Evolutionary conservation across 371 early-diverging fungal genomes (phyloP).

Genomic region (Rhizomucor pusillus): DNA sequence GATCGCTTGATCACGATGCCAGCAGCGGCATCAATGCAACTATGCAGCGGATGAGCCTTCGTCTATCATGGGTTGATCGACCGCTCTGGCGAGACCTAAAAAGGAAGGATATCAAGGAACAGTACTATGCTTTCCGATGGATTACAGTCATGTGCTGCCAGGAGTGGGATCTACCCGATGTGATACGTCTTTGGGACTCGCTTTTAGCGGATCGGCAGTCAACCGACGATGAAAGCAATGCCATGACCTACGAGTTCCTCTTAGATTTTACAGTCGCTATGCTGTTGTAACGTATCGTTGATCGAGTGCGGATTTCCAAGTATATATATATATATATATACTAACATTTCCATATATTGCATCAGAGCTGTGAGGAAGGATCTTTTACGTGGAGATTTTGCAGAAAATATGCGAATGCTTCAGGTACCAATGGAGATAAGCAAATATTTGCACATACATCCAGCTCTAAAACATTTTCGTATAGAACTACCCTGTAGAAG

Average conservation of each 20-base stretch:
- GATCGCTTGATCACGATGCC: constrained; percentile 63
- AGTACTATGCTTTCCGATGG: constrained; percentile 87
- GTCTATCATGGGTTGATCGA: constrained; percentile 58
- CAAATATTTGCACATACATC: background rate
- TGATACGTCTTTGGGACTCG: constrained; percentile 85
- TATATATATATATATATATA: background rate
- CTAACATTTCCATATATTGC: constrained; percentile 1
- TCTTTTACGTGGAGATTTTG: constrained; percentile 59
- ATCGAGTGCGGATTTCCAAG: too few relatives aligned
- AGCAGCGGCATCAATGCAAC: constrained; percentile 63
- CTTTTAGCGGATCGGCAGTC: constrained; percentile 68
- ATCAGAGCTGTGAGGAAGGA: constrained; percentile 57
- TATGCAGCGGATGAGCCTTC: constrained; percentile 57
- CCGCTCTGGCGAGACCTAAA: constrained; percentile 62
- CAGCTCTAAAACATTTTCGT: background rate
- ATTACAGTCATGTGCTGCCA: constrained; percentile 80
- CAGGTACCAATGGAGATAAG: constrained; percentile 41
- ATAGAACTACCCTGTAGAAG: constrained; percentile 53
- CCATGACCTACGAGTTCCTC: constrained; percentile 64
- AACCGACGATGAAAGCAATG: constrained; percentile 29
- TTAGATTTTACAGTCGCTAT: constrained; percentile 77
- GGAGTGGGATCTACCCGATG: constrained; percentile 81
- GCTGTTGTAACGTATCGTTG: constrained; percentile 74
- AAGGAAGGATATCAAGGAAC: constrained; percentile 70
- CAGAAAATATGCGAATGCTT: constrained; percentile 63